A percentile compares a stretch with the other conserved stretches of the same genome.
Conservation (phyloP, 352 stramenopile species). For the Pythium brassicae region DNA sequence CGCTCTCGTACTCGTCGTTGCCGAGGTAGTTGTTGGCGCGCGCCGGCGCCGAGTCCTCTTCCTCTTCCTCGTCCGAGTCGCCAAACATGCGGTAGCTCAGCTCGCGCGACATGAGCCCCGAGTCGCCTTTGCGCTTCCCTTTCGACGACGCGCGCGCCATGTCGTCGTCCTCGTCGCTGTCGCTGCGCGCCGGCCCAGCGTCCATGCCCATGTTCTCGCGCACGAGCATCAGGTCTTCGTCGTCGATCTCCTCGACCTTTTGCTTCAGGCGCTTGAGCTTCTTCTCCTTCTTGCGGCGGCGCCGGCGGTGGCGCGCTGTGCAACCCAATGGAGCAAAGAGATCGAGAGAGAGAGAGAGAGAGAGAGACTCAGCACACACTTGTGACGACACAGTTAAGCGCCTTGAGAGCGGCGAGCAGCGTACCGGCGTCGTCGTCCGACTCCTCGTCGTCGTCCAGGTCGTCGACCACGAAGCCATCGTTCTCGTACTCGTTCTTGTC, state of each 20-base stretch:
- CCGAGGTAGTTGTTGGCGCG: constrained; percentile 80
- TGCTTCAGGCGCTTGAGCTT: constrained; percentile 85
- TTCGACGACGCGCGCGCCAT: constrained; percentile 55
- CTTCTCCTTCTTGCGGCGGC: constrained; percentile 83
- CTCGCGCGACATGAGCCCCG: constrained; percentile 81
- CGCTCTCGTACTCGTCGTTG: constrained; percentile 87
- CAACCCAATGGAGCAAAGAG: neutral
- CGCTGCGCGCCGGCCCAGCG: constrained; percentile 56
- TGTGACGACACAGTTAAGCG: too few relatives aligned
- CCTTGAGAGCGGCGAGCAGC: too few relatives aligned
- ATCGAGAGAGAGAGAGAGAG: neutral
- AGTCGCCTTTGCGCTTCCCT: constrained; percentile 55
- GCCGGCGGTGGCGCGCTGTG: constrained; percentile 56
- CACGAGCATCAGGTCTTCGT: constrained; percentile 86
- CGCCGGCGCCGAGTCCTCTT: constrained; percentile 67
- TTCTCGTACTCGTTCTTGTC: constrained; percentile 89
- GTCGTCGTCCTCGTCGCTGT: constrained; percentile 77
- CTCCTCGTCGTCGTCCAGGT: constrained; percentile 70
- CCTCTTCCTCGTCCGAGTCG: constrained; percentile 86
- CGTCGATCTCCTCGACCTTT: constrained; percentile 85
- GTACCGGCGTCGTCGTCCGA: constrained; percentile 71
- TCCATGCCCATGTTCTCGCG: constrained; percentile 89
- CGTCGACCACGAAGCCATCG: constrained; percentile 86
- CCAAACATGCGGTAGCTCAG: constrained; percentile 88
- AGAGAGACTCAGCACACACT: neutral